Evolutionary conservation across 768 basidiomycete genomes (phyloP).

Genomic region (Lactifluus subvellereus): DNA sequence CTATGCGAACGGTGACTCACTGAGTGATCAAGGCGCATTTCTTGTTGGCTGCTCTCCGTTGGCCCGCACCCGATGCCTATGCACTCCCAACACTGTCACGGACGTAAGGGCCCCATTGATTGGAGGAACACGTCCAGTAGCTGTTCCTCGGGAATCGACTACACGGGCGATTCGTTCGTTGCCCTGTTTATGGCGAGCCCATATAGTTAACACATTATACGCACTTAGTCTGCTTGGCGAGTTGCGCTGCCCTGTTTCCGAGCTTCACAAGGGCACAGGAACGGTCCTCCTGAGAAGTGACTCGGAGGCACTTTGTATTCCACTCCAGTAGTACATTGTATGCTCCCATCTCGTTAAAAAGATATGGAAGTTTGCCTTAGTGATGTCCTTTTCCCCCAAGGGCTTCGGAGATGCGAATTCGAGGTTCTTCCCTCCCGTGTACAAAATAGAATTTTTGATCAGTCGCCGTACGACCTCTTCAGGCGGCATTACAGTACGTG

Average conservation of each 20-base stretch:
- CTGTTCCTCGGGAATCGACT: conserved; percentile 22
- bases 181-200: no score
- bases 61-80: conserved; percentile 46
- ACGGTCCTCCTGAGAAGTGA: neutral
- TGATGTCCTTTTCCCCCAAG: conserved; percentile 49
- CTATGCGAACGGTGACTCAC: conserved; percentile 33
- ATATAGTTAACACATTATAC: no score
- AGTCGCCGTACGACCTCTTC: no score
- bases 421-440: conserved; percentile 57
- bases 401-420: conserved; percentile 65
- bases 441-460: no score
- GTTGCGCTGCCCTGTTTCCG: conserved; percentile 1
- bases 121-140: conserved; percentile 66
- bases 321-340: conserved; percentile 57
- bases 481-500: conserved; percentile 43
- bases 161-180: no score
- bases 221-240: conserved; percentile 34
- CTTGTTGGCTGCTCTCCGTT: conserved; percentile 65
- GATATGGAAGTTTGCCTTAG: conserved; percentile 45
- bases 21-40: conserved; percentile 57
- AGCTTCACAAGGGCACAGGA: conserved; percentile 38
- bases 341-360: neutral
- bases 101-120: no score
- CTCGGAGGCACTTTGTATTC: conserved; percentile 41
- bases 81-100: conserved; percentile 29